Evolutionary conservation across 106 monocot species (phyloP), one percentile per base, ranked within the genome.

Genomic region (Dactylorhiza incarnata): DNA sequence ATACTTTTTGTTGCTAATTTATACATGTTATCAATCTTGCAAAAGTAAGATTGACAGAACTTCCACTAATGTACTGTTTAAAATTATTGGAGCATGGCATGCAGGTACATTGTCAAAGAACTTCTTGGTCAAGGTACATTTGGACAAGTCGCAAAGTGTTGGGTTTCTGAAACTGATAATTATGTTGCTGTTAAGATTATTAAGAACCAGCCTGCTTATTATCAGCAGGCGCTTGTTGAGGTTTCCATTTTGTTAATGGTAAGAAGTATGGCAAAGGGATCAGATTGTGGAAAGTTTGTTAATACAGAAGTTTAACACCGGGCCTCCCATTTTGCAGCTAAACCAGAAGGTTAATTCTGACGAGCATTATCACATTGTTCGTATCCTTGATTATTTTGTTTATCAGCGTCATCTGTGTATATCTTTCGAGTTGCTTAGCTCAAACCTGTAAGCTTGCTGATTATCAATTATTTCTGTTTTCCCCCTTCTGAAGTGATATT

Each of bases 101-200:
- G 80, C 59, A 99, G 99, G 80, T 99, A 94, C 56, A 68, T 88
- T 81, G 94, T 94, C 74, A 94, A 94, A 81, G 94, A 99, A 62
- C 75, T 92, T 44, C 89, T 99, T 73, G 99, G 99, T 49, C 99
- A 99, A 59, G 99, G 99, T 29, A 99, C 99, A 22, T 99, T 99
- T 79, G 99, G 91, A 74, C 99, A 99, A 81, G 99, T 99, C 49
- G 99, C 87, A 8, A 91, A 88, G 78, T 99, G 99, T 75, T 94
- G 88, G 91, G 83, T 78, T 69, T 58, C 84, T 46, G 91, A 99
- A 71, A 84, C 86, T 13, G 86, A 88, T 78, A 83, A 14, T 68
- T 92, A 81, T 86, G 87, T 94, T 71, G 99, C 99, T 56, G 89
- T 99, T 43, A 99, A 99, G 84, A 83, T 99, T 75, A 99, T 99